Percentiles rank a stretch among this genome's conserved stretches.
Conservation (phyloP, 2,329 filamentous ascomycete species). For the Talaromyces sp. region DNA sequence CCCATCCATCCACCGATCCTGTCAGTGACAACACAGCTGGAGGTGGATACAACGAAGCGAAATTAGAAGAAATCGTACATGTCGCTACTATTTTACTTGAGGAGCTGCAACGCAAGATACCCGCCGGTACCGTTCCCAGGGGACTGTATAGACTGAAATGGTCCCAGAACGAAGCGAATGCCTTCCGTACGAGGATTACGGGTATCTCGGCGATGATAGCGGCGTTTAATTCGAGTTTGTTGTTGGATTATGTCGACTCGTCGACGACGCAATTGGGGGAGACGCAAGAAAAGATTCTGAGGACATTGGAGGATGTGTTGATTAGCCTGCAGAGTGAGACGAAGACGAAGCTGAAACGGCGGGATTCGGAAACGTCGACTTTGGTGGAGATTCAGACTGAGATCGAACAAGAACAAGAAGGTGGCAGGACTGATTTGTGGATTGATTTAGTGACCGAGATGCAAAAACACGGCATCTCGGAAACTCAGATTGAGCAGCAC, state of each 20-base stretch:
- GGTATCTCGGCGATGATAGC: neutral
- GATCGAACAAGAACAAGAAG: neutral
- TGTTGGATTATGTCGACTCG: neutral
- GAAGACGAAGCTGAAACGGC: neutral
- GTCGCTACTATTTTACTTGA: neutral
- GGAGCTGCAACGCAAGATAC: neutral
- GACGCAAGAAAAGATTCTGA: neutral
- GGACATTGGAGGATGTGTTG: neutral
- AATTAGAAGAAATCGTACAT: neutral
- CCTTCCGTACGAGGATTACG: neutral
- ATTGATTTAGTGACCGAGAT: neutral
- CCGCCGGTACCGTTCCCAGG: neutral
- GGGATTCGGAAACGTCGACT: neutral
- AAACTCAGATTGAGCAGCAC: neutral
- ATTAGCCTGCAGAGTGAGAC: neutral
- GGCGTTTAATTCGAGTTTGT: neutral
- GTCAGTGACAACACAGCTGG: neutral
- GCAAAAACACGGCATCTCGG: neutral
- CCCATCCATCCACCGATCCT: neutral
- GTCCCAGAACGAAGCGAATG: neutral
- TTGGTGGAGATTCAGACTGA: neutral
- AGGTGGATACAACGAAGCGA: neutral
- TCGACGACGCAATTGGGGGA: neutral
- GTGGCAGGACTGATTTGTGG: neutral
- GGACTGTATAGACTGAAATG: constrained; percentile 1